phyloP scores from a whole-genome alignment of 306 rosid genomes.

The Casuarina cunninghamiana region DNA sequence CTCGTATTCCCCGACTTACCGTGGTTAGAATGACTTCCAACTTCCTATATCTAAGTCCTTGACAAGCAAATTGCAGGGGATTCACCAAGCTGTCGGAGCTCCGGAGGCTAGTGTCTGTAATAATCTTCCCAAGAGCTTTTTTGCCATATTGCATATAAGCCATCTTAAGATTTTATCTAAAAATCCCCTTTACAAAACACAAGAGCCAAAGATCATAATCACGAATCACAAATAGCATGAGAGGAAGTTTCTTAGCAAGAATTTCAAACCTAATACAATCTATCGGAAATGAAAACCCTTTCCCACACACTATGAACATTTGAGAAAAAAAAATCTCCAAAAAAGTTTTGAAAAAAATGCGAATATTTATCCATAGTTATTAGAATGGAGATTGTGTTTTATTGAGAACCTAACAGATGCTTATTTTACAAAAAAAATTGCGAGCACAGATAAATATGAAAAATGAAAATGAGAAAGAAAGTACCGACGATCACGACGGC shows the following conservation, averaged over 20 bases:
- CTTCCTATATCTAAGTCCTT: constrained; percentile 73
- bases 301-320: too few species aligned
- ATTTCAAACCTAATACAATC: neutral
- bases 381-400: neutral
- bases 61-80: constrained; percentile 61
- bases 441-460: too few species aligned
- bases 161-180: constrained; percentile 24
- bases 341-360: too few species aligned
- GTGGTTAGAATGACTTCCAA: constrained; percentile 82
- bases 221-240: neutral
- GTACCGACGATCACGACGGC: neutral
- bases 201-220: neutral
- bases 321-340: too few species aligned
- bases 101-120: constrained; percentile 39
- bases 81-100: constrained; percentile 46
- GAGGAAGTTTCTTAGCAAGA: neutral
- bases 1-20: constrained; percentile 33
- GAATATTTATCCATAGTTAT: neutral
- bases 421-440: neutral
- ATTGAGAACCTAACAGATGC: neutral
- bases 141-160: constrained; percentile 60
- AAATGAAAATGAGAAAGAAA: neutral
- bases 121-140: constrained; percentile 55
- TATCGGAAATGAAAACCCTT: neutral
- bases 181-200: neutral